Evolutionary conservation across 176 grass and related monocot genomes (phyloP).

Genomic region (Alloteropsis semialata): DNA sequence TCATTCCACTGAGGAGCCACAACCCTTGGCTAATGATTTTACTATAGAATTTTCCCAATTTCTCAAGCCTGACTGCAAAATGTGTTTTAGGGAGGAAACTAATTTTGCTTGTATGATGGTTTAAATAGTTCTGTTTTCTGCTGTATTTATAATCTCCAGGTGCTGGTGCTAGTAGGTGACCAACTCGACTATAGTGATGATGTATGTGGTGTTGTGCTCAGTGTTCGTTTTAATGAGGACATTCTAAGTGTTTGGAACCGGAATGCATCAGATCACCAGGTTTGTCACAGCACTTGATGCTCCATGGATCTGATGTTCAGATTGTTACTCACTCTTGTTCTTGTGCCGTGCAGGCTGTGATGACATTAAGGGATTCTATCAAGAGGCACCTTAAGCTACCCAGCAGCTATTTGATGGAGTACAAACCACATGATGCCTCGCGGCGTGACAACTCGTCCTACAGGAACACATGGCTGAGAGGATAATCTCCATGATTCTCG

Average conservation of each 20-base stretch:
- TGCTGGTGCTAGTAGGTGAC: constrained; percentile 87
- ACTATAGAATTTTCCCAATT: neutral
- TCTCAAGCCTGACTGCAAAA: neutral
- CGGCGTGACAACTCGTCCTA: constrained; percentile 92
- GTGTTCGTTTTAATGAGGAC: constrained; percentile 90
- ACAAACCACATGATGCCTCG: constrained; percentile 90
- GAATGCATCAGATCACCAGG: constrained; percentile 89
- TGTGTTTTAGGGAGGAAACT: neutral
- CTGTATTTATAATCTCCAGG: constrained; percentile 44
- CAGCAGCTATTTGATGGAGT: constrained; percentile 93
- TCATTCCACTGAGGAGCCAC: neutral
- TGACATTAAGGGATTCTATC: constrained; percentile 89
- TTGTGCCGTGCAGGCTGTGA: constrained; percentile 59
- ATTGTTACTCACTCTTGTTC: neutral
- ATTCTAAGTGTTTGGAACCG: constrained; percentile 97
- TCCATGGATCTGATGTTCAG: neutral
- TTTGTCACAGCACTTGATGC: constrained; percentile 23
- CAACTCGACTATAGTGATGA: constrained; percentile 95
- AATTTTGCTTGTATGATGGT: neutral
- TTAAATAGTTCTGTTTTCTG: constrained; percentile 12
- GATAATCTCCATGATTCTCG: constrained; percentile 21
- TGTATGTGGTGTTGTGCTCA: constrained; percentile 87
- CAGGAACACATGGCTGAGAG: constrained; percentile 95
- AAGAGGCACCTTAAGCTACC: constrained; percentile 97
- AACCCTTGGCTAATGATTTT: neutral